These are phyloP conservation scores for Adansonia rubrostipa DNA, from an alignment of 441 rosid genomes.

Conservation along the genomic window DNA sequence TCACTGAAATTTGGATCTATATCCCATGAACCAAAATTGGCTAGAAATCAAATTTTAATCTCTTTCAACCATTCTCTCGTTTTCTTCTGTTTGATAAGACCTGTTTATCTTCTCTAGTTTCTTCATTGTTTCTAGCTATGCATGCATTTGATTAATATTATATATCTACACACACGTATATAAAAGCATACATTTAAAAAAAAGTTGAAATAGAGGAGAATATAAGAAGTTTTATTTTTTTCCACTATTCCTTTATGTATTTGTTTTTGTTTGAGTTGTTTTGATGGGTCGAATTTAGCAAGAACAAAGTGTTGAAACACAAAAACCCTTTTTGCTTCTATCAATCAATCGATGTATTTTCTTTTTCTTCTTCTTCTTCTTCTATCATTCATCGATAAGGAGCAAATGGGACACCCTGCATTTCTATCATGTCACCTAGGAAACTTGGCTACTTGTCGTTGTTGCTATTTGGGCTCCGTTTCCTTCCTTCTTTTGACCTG, in stretches of 20 bases:
- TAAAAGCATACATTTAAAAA: background rate
- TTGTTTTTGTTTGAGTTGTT: background rate
- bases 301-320: background rate
- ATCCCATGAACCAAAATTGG: conserved; percentile 26
- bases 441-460: background rate
- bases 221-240: background rate
- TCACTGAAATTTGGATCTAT: conserved; percentile 30
- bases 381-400: background rate
- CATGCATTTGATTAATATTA: background rate
- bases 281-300: background rate
- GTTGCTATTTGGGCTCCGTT: background rate
- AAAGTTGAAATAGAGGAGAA: background rate
- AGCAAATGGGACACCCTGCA: background rate
- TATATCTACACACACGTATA: background rate
- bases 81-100: background rate
- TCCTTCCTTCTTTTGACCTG: conserved; percentile 26
- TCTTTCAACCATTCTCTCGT: conserved; percentile 10
- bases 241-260: background rate
- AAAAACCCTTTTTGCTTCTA: conserved; percentile 13
- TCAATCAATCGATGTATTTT: background rate
- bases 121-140: background rate
- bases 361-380: background rate
- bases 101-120: background rate
- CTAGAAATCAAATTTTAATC: conserved; percentile 23
- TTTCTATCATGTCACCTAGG: background rate